phyloP scores from a whole-genome alignment of 1,284 basidiomycete genomes.

The Puccinia novopanici region DNA sequence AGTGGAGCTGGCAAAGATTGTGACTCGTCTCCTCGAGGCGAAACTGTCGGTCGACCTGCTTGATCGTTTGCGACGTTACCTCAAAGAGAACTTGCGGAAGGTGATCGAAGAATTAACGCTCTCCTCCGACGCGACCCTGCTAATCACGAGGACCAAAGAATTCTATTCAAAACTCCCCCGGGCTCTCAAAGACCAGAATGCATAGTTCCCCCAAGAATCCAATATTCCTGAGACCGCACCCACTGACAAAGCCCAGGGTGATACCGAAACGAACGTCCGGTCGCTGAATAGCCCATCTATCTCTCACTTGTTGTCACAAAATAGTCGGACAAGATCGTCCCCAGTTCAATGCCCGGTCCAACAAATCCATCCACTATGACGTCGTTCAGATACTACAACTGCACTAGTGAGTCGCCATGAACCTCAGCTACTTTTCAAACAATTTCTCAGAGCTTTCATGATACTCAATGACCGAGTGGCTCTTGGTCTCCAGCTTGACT shows the following conservation, averaged over 20 bases:
- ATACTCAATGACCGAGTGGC: no score
- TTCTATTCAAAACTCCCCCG: slow-evolving; percentile 24
- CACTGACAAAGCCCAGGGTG: background rate
- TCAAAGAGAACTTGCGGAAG: slow-evolving; percentile 19
- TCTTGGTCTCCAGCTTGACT: no score
- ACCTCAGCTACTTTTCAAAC: no score
- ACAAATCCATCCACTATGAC: no score
- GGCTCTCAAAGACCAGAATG: slow-evolving; percentile 21
- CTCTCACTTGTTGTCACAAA: no score
- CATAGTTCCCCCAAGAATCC: background rate
- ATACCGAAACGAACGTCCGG: no score
- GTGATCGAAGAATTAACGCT: background rate
- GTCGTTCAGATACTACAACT: no score
- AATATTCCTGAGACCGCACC: background rate
- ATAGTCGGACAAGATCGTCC: no score
- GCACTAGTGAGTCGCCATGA: no score
- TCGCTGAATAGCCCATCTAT: no score
- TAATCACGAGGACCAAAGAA: background rate
- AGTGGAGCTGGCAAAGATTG: slow-evolving; percentile 34
- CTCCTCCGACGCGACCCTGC: background rate
- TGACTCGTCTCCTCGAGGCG: background rate
- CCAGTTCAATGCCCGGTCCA: no score
- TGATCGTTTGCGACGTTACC: slow-evolving; percentile 16
- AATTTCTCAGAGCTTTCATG: no score
- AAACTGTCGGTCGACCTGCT: background rate